Evolutionary conservation across 2,329 filamentous ascomycete genomes (phyloP).

Genomic region (Aspergillus bombycis): DNA sequence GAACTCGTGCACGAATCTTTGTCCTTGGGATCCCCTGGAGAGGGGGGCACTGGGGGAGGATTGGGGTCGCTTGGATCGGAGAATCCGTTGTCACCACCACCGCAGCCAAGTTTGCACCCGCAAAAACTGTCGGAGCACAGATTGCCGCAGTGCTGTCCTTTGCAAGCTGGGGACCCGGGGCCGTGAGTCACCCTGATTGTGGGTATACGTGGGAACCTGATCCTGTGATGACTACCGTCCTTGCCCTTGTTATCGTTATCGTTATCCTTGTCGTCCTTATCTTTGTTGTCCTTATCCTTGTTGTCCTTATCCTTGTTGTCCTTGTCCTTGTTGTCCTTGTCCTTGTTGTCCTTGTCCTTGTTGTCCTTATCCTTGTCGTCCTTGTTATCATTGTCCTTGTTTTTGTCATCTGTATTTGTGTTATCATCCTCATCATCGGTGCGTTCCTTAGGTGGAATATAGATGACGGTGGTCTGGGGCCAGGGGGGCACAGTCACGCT

Average conservation of each 20-base stretch:
- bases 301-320: background rate
- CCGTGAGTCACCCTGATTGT: background rate
- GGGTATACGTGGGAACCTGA: background rate
- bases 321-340: background rate
- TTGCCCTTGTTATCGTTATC: background rate
- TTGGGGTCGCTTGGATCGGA: background rate
- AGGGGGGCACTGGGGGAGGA: background rate
- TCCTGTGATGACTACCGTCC: background rate
- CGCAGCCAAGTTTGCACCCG: background rate
- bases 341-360: background rate
- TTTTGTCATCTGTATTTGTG: background rate
- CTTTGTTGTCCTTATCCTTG: background rate
- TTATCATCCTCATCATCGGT: background rate
- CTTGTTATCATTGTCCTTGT: background rate
- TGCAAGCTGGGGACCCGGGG: background rate
- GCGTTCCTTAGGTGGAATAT: background rate
- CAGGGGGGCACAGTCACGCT: slow-evolving; percentile 6
- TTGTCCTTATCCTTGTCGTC: background rate
- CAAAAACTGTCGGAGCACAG: background rate
- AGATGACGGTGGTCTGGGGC: slow-evolving; percentile 7
- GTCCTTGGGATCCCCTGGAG: background rate
- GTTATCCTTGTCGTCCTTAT: background rate
- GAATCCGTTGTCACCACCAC: background rate
- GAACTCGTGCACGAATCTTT: background rate
- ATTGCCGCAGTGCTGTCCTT: background rate